Base-by-base conservation (phyloP, 306 rosid genomes). In the Hippophae rhamnoides region DNA sequence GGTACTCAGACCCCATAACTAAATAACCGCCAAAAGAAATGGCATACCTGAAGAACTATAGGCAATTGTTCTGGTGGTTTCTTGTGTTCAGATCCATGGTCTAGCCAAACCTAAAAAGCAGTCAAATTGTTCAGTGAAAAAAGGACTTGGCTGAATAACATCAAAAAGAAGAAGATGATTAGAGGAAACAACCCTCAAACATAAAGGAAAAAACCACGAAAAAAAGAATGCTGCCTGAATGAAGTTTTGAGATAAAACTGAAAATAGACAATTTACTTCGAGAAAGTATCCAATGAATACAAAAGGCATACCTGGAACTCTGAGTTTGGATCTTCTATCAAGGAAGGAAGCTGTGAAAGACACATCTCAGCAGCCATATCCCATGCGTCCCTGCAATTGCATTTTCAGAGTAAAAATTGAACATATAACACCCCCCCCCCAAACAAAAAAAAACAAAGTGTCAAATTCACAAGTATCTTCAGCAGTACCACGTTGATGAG, bases 321-420 rank as follows among this genome's bases (percentile, higher is more conserved):
- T 12, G 82, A 81, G 63, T 62, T 84, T 62, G 94, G 94, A 74
- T 93, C 93, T 69, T 86, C 89, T 41, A 86, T 79, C 79, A 93
- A 73, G 23, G 79, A 74, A 41, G 99, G 95, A 77, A 89, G 99
- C 78, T 93, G 99, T 75, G 99, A 79, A 55, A 93, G 99, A 80
- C 97, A 93, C 53, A 93, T 86, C 80, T 93, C 99, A 71, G 97
- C 99, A 72, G 97, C 99, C 99, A 93, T 93, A 78, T 93, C 99
- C 99, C 99, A 93, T 10, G 99, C 99, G 80, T 93, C 99, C 99
- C 99, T 93, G 80, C 80, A 76, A 65, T 59, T 53, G 47, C 51
- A 69, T 27, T 18, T 61, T 49, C 55, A 42, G 52, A 45, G 38
- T 70, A 71, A 43, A 18, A 54, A 68, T 52, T 48, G 53, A 60